These are phyloP conservation scores for Lithocarpus polystachyus DNA, from an alignment of 306 rosid species.

Conservation along the genomic window DNA sequence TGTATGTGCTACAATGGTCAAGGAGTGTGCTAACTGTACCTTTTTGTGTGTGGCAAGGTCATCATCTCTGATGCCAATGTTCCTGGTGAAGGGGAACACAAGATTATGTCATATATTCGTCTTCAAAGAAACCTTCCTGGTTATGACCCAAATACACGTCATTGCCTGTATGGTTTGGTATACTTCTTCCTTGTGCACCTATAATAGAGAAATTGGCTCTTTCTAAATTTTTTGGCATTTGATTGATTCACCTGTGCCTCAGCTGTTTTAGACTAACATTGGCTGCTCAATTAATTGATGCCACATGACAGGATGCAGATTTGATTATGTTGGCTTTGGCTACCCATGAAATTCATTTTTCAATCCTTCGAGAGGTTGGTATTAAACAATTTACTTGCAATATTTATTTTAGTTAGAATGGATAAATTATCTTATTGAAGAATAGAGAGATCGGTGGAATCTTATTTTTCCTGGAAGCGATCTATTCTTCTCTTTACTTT, in stretches of 20 bases:
- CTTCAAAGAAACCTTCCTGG: constrained; percentile 95
- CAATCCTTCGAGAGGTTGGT: constrained; percentile 95
- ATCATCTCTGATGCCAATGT: constrained; percentile 99
- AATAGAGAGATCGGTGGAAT: not conserved
- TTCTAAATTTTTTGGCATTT: not conserved
- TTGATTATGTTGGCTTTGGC: constrained; percentile 96
- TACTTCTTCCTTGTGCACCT: constrained; percentile 40
- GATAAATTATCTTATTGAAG: not conserved
- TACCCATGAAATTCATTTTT: constrained; percentile 95
- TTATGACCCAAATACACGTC: constrained; percentile 90
- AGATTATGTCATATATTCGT: constrained; percentile 95
- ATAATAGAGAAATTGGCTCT: constrained; percentile 6
- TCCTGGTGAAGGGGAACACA: constrained; percentile 99
- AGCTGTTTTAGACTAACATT: constrained; percentile 3
- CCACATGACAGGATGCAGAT: constrained; percentile 86
- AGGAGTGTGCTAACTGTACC: constrained; percentile 8
- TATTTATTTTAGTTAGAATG: not conserved
- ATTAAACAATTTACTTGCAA: not conserved
- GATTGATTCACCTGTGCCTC: not conserved
- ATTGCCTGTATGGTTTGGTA: constrained; percentile 99
- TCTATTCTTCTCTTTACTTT: not conserved
- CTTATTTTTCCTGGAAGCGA: not conserved
- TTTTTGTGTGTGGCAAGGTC: constrained; percentile 51
- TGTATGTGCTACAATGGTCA: not conserved
- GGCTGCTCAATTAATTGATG: constrained; percentile 17